phyloP scores from a whole-genome alignment of 2,329 filamentous ascomycete species.

The Stromatinia cepivora region DNA sequence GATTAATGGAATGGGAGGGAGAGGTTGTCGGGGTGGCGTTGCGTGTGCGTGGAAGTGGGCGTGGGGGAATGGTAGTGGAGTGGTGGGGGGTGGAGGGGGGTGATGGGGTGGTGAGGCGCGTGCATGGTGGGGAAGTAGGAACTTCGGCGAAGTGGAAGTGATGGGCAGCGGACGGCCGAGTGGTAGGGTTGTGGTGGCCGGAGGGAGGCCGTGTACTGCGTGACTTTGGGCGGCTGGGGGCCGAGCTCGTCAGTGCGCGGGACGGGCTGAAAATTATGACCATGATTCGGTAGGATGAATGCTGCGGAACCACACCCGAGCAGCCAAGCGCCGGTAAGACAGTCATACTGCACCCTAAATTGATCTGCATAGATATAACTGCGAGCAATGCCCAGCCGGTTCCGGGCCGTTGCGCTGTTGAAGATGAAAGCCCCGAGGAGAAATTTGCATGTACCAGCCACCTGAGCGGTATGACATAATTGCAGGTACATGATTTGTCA shows the following conservation, averaged over 20 bases:
- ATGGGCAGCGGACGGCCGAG: neutral
- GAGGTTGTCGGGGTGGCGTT: neutral
- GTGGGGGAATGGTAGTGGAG: neutral
- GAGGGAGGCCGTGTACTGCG: conserved; percentile 12
- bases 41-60: conserved; percentile 5
- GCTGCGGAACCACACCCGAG: conserved; percentile 3
- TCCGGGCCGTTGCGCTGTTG: neutral
- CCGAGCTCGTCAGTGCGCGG: neutral
- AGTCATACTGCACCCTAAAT: conserved; percentile 4
- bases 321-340: neutral
- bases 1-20: neutral
- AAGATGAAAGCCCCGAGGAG: neutral
- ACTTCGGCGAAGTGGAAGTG: neutral
- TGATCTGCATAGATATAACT: neutral
- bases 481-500: neutral
- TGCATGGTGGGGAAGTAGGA: conserved; percentile 5
- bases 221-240: neutral
- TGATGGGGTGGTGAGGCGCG: neutral
- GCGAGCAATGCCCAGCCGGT: neutral
- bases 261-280: neutral
- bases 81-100: neutral
- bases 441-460: conserved; percentile 13
- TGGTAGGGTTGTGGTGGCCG: neutral
- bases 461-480: conserved; percentile 3
- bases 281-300: conserved; percentile 5